phyloP scores from a whole-genome alignment of 2,329 filamentous ascomycete species.

The Aspergillus ruber region DNA sequence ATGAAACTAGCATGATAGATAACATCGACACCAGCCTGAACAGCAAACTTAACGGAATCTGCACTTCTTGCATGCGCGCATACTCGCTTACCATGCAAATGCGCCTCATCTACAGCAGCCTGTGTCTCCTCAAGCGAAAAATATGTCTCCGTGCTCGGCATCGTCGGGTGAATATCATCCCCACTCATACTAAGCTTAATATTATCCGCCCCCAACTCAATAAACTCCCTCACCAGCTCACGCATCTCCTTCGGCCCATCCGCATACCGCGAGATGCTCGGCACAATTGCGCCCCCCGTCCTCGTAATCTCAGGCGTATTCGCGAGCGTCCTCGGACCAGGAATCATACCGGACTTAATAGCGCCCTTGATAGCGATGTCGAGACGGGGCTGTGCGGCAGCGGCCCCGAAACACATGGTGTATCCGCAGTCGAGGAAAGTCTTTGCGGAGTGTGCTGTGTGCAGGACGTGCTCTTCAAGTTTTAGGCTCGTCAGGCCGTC shows the following conservation, averaged over 20 bases:
- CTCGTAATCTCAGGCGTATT: constrained; percentile 46
- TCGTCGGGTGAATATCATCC: constrained; percentile 12
- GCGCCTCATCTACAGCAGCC: constrained; percentile 44
- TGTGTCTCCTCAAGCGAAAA: constrained; percentile 42
- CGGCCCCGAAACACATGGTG: constrained; percentile 35
- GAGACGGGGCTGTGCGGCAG: constrained; percentile 41
- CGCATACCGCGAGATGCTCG: constrained; percentile 38
- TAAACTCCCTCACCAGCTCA: constrained; percentile 30
- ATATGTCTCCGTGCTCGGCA: constrained; percentile 40
- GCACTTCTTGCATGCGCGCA: constrained; percentile 42
- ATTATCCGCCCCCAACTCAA: constrained; percentile 37
- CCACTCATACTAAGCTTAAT: constrained; percentile 42
- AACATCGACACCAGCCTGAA: constrained; percentile 41
- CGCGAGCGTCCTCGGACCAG: constrained; percentile 43
- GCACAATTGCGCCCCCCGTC: constrained; percentile 41
- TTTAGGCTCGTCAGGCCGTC: constrained; percentile 33
- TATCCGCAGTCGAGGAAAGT: constrained; percentile 46
- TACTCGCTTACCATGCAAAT: constrained; percentile 23
- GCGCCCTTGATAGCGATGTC: constrained; percentile 44
- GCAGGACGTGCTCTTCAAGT: constrained; percentile 44
- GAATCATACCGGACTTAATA: constrained; percentile 45
- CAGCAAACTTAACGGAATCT: constrained; percentile 40
- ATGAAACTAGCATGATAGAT: constrained; percentile 45
- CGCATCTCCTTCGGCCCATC: constrained; percentile 39
- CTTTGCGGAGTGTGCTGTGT: constrained; percentile 39